Conservation (phyloP, 2,329 filamentous ascomycete genomes). For the Cryphonectria japonica region DNA sequence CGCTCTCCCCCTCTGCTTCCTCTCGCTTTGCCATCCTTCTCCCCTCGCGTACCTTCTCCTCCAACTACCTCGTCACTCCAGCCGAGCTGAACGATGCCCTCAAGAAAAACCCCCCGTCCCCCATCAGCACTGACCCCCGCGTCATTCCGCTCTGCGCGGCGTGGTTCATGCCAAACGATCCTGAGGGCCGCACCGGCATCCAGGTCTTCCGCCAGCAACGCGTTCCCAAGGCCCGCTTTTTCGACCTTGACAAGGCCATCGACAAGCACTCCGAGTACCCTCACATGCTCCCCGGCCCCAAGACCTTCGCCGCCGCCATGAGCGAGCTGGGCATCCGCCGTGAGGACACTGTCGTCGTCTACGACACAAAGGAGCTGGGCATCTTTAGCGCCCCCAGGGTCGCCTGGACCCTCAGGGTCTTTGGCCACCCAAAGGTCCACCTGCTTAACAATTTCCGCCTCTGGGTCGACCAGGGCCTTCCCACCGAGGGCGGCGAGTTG, state of each 20-base stretch:
- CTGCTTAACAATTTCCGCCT: constrained; percentile 92
- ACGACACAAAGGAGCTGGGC: constrained; percentile 87
- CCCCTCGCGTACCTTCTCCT: constrained; percentile 60
- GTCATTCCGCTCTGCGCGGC: constrained; percentile 89
- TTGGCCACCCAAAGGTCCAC: constrained; percentile 88
- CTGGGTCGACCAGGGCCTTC: constrained; percentile 85
- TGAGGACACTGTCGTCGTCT: constrained; percentile 91
- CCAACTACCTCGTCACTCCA: constrained; percentile 85
- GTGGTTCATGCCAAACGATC: constrained; percentile 95
- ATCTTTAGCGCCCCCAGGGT: constrained; percentile 94
- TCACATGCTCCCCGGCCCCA: constrained; percentile 88
- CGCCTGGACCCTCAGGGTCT: constrained; percentile 88
- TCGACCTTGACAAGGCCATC: constrained; percentile 90
- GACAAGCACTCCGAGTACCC: constrained; percentile 88
- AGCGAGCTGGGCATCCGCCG: constrained; percentile 81
- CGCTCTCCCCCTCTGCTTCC: constrained; percentile 28
- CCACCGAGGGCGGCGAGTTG: constrained; percentile 78
- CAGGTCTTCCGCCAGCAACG: constrained; percentile 80
- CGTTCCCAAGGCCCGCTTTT: constrained; percentile 91
- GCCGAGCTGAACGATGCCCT: constrained; percentile 80
- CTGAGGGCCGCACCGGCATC: constrained; percentile 70
- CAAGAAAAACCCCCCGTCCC: constrained; percentile 77
- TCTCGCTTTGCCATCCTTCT: constrained; percentile 22
- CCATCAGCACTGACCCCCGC: constrained; percentile 79
- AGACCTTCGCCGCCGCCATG: constrained; percentile 86